phyloP scores from a whole-genome alignment of 2,329 filamentous ascomycete species.

The Aureobasidium sp. region DNA sequence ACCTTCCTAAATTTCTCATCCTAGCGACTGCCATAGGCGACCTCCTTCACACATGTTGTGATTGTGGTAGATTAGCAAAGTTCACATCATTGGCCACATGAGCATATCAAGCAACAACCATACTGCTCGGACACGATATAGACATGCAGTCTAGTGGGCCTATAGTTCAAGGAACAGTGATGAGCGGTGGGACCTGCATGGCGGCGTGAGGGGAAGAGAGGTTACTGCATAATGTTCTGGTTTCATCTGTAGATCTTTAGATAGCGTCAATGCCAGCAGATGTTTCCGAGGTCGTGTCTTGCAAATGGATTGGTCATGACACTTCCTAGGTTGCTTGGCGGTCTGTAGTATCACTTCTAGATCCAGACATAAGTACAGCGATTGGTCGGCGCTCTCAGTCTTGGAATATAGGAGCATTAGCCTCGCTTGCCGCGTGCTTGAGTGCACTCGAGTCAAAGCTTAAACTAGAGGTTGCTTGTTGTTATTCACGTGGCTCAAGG shows the following conservation, averaged over 20 bases:
- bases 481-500: neutral
- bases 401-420: neutral
- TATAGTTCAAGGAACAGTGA: neutral
- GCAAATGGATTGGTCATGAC: neutral
- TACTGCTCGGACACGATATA: neutral
- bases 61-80: neutral
- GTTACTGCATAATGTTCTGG: neutral
- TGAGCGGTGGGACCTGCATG: neutral
- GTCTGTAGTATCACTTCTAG: neutral
- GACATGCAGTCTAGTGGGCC: neutral
- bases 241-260: neutral
- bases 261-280: neutral
- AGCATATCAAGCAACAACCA: neutral
- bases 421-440: neutral
- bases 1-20: neutral
- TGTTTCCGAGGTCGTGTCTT: neutral
- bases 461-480: neutral
- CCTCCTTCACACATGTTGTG: neutral
- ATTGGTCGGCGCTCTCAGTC: neutral
- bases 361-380: neutral
- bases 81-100: neutral
- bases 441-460: neutral
- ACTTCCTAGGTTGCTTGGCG: neutral
- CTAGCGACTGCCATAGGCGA: neutral
- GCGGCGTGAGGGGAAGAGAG: neutral